Percentiles rank a stretch among this genome's conserved stretches.
Evolutionary conservation across 1,139 yeast genomes (phyloP).

Genomic region (Geotrichum macrosporum): DNA sequence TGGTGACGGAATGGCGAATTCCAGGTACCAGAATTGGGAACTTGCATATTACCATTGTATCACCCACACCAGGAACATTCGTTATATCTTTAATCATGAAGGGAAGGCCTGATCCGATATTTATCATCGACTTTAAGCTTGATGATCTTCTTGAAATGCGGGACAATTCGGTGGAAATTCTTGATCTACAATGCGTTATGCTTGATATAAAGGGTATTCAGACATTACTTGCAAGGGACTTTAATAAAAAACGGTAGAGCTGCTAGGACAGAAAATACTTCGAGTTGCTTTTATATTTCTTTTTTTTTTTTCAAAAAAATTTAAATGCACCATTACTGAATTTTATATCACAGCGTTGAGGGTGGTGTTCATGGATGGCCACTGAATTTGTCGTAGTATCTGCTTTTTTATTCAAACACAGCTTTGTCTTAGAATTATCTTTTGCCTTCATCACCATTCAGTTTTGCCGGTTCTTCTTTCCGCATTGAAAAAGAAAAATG

Average conservation of each 20-base stretch:
- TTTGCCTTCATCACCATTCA: too few species aligned
- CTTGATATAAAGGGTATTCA: slow-evolving; percentile 31
- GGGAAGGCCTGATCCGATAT: slow-evolving; percentile 34
- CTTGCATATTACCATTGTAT: slow-evolving; percentile 32
- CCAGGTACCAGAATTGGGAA: slow-evolving; percentile 30
- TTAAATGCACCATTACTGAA: too few species aligned
- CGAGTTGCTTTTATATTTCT: too few species aligned
- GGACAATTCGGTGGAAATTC: slow-evolving; percentile 30
- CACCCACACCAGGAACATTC: slow-evolving; percentile 40
- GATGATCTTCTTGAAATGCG: slow-evolving; percentile 39
- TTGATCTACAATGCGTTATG: slow-evolving; percentile 37
- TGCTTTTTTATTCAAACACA: too few species aligned
- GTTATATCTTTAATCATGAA: slow-evolving; percentile 36
- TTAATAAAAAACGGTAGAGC: slow-evolving; percentile 21
- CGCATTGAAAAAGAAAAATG: too few species aligned
- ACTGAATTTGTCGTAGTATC: too few species aligned
- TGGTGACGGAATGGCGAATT: slow-evolving; percentile 33
- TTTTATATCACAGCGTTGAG: too few species aligned
- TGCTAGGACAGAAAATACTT: not conserved
- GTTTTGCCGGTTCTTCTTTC: too few species aligned
- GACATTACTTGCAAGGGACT: slow-evolving; percentile 30
- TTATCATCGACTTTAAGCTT: slow-evolving; percentile 36
- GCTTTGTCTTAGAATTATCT: too few species aligned
- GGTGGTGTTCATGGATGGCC: too few species aligned
- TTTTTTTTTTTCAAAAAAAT: too few species aligned